Conservation (phyloP, 768 basidiomycete species). For the Hericium coralloides region DNA sequence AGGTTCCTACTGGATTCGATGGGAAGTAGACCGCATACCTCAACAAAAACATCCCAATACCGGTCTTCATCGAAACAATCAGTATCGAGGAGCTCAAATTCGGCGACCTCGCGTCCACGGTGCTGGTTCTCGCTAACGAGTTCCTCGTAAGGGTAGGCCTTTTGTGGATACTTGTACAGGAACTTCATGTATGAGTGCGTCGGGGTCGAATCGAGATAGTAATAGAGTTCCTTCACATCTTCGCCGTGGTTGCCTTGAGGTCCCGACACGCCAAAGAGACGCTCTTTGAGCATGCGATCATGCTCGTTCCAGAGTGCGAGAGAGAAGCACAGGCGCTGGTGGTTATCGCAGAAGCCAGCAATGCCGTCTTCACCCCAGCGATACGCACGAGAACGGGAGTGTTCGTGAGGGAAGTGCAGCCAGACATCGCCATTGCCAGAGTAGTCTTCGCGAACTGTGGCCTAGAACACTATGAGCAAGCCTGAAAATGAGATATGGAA, state of each 20-base stretch:
- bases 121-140: slow-evolving; percentile 79
- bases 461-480: slow-evolving; percentile 38
- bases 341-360: slow-evolving; percentile 95
- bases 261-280: slow-evolving; percentile 92
- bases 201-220: slow-evolving; percentile 96
- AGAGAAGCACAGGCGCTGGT: slow-evolving; percentile 85
- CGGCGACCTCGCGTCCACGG: slow-evolving; percentile 75
- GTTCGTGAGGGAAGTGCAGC: slow-evolving; percentile 92
- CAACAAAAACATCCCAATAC: slow-evolving; percentile 98
- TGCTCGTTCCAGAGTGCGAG: slow-evolving; percentile 92
- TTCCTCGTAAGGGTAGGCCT: slow-evolving; percentile 87
- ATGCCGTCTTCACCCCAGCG: slow-evolving; percentile 99
- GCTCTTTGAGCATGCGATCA: slow-evolving; percentile 94
- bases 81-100: slow-evolving; percentile 92
- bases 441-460: slow-evolving; percentile 98
- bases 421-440: slow-evolving; percentile 94
- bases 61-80: slow-evolving; percentile 85
- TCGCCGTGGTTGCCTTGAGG: slow-evolving; percentile 99
- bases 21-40: slow-evolving; percentile 41
- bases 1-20: not conserved
- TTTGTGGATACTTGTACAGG: slow-evolving; percentile 97
- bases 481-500: not conserved
- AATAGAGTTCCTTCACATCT: slow-evolving; percentile 98
- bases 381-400: slow-evolving; percentile 89
- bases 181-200: slow-evolving; percentile 99